Evolutionary conservation across 2,329 filamentous ascomycete genomes (phyloP), one percentile per base, ranked within the genome.

Genomic region (Coniochaeta hoffmannii): DNA sequence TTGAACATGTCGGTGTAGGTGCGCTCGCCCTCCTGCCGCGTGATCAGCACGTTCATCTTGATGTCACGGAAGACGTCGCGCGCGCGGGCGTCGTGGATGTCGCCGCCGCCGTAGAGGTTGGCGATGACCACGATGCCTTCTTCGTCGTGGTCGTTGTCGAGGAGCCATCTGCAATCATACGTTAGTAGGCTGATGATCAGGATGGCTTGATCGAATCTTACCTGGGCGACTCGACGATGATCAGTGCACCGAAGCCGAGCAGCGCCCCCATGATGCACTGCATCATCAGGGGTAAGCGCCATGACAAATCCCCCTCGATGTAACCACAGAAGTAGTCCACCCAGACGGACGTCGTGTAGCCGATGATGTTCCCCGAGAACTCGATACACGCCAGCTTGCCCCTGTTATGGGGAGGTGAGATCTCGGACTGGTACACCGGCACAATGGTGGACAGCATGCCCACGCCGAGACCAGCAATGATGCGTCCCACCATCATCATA

Each of bases 101-200:
- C 94, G 58, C 94, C 94, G 66, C 89, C 90, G 55, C 94, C 94
- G 66, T 97, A 97, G 7, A 99, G 79, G 68, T 97, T 97, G 57
- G 94, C 94, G 73, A 99, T 97, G 51, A 99, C 94, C 28, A 97
- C 87, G 72, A 99, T 97, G 54, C 94, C 94, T 71, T 99, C 94
- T 70, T 99, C 94, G 66, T 99, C 94, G 66, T 97, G 89, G 64
- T 99, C 94, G 67, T 96, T 96, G 68, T 99, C 94, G 50, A 99
- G 79, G 9, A 99, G 83, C 94, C 94, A 99, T 76, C 93, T 94
- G 49, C 15, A 35, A 54, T 55, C 53, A 63, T 57, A n/a, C 65
- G 71, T 71, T 61, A 73, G 63, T 14, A 36, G 31, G 12, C 31
- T 35, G 46, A 62, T 58, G 44, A 38, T 28, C 53, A 12, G 57